phyloP scores from a whole-genome alignment of 805 yeast species.

The Metschnikowia sp. region DNA sequence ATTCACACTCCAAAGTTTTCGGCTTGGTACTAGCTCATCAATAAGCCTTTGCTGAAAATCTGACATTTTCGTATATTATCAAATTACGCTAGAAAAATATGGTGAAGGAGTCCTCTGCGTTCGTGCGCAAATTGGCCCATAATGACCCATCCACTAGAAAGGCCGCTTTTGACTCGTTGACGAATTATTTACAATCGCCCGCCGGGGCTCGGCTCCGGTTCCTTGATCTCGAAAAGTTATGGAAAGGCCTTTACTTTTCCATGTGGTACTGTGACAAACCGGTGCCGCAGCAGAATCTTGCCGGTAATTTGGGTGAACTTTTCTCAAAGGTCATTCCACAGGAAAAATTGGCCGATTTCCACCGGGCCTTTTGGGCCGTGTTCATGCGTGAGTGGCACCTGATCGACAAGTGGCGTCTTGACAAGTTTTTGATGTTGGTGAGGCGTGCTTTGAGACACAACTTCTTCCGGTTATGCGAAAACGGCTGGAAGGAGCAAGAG shows the following conservation, averaged over 20 bases:
- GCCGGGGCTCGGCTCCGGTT: constrained; percentile 38
- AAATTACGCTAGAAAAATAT: constrained; percentile 1
- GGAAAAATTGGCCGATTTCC: constrained; percentile 48
- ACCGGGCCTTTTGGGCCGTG: constrained; percentile 77
- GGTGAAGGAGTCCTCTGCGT: constrained; percentile 39
- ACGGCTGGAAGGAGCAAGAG: constrained; percentile 48
- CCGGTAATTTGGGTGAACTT: constrained; percentile 63
- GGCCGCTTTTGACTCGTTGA: constrained; percentile 64
- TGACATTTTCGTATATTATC: not conserved
- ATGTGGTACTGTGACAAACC: constrained; percentile 98
- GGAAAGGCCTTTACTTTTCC: constrained; percentile 94
- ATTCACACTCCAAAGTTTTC: too few species aligned
- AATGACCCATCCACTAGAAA: constrained; percentile 75
- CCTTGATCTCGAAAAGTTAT: constrained; percentile 72
- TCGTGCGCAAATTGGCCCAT: constrained; percentile 81
- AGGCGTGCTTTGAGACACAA: constrained; percentile 71
- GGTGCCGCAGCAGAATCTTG: constrained; percentile 82
- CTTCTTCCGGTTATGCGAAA: constrained; percentile 50
- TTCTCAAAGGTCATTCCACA: constrained; percentile 44
- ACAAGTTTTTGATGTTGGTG: constrained; percentile 77
- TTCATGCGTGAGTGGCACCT: constrained; percentile 78
- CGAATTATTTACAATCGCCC: constrained; percentile 48
- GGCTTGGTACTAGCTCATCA: not conserved
- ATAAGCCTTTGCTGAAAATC: not conserved
- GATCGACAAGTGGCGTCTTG: constrained; percentile 82